A percentile compares a stretch with the other conserved stretches of the same genome.
Evolutionary conservation across 2,329 filamentous ascomycete species (phyloP).

Genomic region (Cadophora gregata): DNA sequence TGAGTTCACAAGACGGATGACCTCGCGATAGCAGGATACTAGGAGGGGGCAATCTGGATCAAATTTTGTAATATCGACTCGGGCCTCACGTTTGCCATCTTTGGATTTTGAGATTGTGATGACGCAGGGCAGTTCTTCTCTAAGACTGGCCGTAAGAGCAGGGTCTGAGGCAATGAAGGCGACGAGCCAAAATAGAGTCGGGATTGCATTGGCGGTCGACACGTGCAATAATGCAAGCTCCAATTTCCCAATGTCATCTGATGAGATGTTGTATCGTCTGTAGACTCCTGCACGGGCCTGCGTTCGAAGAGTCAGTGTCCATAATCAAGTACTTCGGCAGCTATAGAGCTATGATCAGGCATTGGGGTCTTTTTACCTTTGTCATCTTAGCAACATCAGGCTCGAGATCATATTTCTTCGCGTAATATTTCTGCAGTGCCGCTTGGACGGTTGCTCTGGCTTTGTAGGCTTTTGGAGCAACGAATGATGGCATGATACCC

Average conservation of each 20-base stretch:
- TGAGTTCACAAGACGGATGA: slow-evolving; percentile 49
- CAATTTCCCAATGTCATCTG: slow-evolving; percentile 41
- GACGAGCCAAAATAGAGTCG: slow-evolving; percentile 48
- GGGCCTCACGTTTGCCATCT: slow-evolving; percentile 27
- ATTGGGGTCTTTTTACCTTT: not conserved
- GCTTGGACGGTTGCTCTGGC: slow-evolving; percentile 47
- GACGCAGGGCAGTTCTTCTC: slow-evolving; percentile 42
- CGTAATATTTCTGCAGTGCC: slow-evolving; percentile 44
- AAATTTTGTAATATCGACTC: slow-evolving; percentile 48
- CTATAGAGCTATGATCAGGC: too few species aligned
- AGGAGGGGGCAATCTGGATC: slow-evolving; percentile 50
- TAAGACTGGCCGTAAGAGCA: slow-evolving; percentile 38
- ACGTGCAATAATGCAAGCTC: slow-evolving; percentile 44
- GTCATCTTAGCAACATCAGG: slow-evolving; percentile 38
- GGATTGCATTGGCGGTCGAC: slow-evolving; percentile 46
- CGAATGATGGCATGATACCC: slow-evolving; percentile 42
- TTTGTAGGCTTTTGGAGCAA: slow-evolving; percentile 42
- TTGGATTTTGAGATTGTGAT: slow-evolving; percentile 14
- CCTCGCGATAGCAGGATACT: slow-evolving; percentile 52
- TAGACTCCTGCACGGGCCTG: slow-evolving; percentile 38
- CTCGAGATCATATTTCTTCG: slow-evolving; percentile 39
- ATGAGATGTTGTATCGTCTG: slow-evolving; percentile 39
- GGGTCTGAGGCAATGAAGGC: slow-evolving; percentile 42
- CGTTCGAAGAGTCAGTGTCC: not conserved
- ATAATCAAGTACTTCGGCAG: not conserved